Evolutionary conservation across 1,284 basidiomycete species (phyloP).

Genomic region (Pseudozyma sp.): DNA sequence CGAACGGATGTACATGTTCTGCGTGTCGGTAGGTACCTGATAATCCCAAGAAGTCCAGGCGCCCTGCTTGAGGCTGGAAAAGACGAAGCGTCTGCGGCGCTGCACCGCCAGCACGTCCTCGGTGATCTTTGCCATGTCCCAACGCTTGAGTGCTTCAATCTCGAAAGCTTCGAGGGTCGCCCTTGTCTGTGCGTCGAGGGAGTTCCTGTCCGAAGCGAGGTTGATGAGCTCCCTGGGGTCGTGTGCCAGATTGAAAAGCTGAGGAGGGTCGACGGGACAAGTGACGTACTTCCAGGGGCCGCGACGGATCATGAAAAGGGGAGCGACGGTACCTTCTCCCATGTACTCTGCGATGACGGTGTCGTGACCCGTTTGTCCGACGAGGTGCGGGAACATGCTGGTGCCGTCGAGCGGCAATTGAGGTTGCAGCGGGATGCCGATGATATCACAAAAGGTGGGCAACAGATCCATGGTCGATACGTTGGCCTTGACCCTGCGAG

Average conservation of each 20-base stretch:
- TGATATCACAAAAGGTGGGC: conserved; percentile 40
- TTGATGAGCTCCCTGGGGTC: conserved; percentile 44
- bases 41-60: conserved; percentile 46
- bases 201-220: conserved; percentile 25
- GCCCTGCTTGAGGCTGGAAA: conserved; percentile 39
- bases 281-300: conserved; percentile 44
- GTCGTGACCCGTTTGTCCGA: conserved; percentile 29
- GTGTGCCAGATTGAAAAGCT: conserved; percentile 27
- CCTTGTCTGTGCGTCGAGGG: conserved; percentile 23
- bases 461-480: conserved; percentile 43
- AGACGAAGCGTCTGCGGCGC: conserved; percentile 35
- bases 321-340: conserved; percentile 40
- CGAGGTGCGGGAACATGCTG: conserved; percentile 36
- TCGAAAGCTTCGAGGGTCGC: conserved; percentile 28
- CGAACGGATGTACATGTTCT: conserved; percentile 43
- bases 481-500: conserved; percentile 39
- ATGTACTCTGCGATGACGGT: conserved; percentile 44
- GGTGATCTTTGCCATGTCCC: conserved; percentile 40
- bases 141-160: conserved; percentile 22
- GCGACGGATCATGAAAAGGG: conserved; percentile 40
- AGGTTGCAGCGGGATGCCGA: conserved; percentile 29
- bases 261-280: conserved; percentile 36
- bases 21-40: conserved; percentile 36
- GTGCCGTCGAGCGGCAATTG: conserved; percentile 36
- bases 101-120: conserved; percentile 38